phyloP scores from a whole-genome alignment of 2,329 filamentous ascomycete species.

The Pseudocercospora musae region DNA sequence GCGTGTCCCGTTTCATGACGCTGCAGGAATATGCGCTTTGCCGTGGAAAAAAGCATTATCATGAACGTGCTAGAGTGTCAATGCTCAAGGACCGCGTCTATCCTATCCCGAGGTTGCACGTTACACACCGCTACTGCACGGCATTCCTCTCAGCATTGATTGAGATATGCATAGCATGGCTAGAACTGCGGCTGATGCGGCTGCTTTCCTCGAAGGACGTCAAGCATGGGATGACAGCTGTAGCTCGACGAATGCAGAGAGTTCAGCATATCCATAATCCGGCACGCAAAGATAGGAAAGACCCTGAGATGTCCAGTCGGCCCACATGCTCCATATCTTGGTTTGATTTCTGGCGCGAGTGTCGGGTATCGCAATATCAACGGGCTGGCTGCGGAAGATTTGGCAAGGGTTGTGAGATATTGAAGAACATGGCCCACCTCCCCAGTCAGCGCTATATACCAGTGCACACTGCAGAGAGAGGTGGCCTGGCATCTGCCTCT shows the following conservation, averaged over 20 bases:
- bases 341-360: not conserved
- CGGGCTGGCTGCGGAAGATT: not conserved
- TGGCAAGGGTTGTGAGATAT: not conserved
- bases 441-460: not conserved
- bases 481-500: not conserved
- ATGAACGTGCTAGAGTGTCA: not conserved
- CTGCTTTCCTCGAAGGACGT: not conserved
- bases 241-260: slow-evolving; percentile 9
- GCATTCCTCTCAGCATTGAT: slow-evolving; percentile 7
- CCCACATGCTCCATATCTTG: slow-evolving; percentile 1
- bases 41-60: not conserved
- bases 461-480: not conserved
- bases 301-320: not conserved
- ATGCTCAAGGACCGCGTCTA: not conserved
- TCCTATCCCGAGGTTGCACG: slow-evolving; percentile 2
- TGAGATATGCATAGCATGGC: slow-evolving; percentile 8
- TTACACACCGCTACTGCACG: slow-evolving; percentile 11
- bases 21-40: not conserved
- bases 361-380: slow-evolving; percentile 9
- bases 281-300: slow-evolving; percentile 2
- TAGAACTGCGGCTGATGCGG: slow-evolving; percentile 5
- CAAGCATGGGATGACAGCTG: slow-evolving; percentile 11
- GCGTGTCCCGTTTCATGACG: not conserved
- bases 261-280: slow-evolving; percentile 6
- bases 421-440: slow-evolving; percentile 1